A percentile compares a stretch with the other conserved stretches of the same genome.
Conservation (phyloP, 257 asterid genomes). For the Vinca minor region DNA sequence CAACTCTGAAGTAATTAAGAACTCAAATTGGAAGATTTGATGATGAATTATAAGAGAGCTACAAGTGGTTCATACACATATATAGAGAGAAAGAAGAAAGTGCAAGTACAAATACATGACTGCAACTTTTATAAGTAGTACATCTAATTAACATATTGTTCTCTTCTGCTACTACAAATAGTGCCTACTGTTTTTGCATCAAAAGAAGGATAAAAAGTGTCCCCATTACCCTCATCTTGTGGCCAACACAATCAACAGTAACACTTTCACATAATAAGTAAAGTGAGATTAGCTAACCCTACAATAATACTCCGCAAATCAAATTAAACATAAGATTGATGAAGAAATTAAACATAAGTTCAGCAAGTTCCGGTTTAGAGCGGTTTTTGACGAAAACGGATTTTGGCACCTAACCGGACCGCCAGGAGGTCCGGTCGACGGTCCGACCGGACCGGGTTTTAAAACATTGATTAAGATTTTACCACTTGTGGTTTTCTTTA, state of each 20-base stretch:
- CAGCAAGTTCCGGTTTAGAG: no score
- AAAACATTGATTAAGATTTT: no score
- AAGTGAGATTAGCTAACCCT: constrained; percentile 30
- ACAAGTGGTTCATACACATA: constrained; percentile 6
- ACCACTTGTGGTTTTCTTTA: no score
- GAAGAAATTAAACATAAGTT: no score
- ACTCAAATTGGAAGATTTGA: background rate
- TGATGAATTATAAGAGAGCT: constrained; percentile 8
- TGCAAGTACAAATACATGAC: constrained; percentile 4
- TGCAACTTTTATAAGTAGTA: constrained; percentile 16
- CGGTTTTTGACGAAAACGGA: no score
- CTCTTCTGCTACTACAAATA: no score
- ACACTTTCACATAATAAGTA: background rate
- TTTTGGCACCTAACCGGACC: no score
- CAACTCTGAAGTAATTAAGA: no score
- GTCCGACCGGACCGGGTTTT: no score
- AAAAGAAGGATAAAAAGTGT: constrained; percentile 10
- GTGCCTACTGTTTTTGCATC: constrained; percentile 24
- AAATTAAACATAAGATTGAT: constrained; percentile 2
- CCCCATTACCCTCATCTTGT: constrained; percentile 12
- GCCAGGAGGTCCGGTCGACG: no score
- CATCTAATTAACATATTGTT: no score
- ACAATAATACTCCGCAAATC: constrained; percentile 8
- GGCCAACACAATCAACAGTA: constrained; percentile 8
- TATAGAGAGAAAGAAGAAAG: no score